Evolutionary conservation across 805 yeast genomes (phyloP).

Genomic region (Torulaspora delbrueckii): DNA sequence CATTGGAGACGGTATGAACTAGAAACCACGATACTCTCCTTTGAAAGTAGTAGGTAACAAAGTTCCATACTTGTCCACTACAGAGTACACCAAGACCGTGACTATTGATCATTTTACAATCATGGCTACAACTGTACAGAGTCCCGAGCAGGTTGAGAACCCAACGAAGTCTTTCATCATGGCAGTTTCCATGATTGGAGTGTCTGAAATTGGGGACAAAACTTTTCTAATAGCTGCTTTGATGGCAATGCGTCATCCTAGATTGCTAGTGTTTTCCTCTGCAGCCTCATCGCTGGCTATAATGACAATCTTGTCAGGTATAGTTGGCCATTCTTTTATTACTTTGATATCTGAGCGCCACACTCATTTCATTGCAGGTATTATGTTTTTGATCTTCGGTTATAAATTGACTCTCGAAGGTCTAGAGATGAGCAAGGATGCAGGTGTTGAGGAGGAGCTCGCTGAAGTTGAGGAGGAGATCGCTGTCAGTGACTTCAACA

Average conservation of each 20-base stretch:
- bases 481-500: slow-evolving; percentile 54
- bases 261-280: slow-evolving; percentile 79
- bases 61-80: no score
- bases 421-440: slow-evolving; percentile 66
- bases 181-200: slow-evolving; percentile 84
- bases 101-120: no score
- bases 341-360: slow-evolving; percentile 70
- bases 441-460: slow-evolving; percentile 91
- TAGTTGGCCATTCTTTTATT: slow-evolving; percentile 89
- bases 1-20: not conserved
- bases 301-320: slow-evolving; percentile 88
- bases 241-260: slow-evolving; percentile 93
- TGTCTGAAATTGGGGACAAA: slow-evolving; percentile 97
- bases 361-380: slow-evolving; percentile 78
- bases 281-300: slow-evolving; percentile 79
- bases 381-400: slow-evolving; percentile 80
- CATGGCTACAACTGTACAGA: not conserved
- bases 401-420: slow-evolving; percentile 74
- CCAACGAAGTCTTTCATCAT: slow-evolving; percentile 54
- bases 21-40: not conserved
- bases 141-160: slow-evolving; percentile 1
- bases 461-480: slow-evolving; percentile 97
- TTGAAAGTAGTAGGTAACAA: no score
- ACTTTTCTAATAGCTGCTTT: slow-evolving; percentile 94
- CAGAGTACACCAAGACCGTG: no score